Evolutionary conservation across 805 yeast genomes (phyloP), one percentile per base, ranked within the genome.

Genomic region (Cyberlindnera mrakii): DNA sequence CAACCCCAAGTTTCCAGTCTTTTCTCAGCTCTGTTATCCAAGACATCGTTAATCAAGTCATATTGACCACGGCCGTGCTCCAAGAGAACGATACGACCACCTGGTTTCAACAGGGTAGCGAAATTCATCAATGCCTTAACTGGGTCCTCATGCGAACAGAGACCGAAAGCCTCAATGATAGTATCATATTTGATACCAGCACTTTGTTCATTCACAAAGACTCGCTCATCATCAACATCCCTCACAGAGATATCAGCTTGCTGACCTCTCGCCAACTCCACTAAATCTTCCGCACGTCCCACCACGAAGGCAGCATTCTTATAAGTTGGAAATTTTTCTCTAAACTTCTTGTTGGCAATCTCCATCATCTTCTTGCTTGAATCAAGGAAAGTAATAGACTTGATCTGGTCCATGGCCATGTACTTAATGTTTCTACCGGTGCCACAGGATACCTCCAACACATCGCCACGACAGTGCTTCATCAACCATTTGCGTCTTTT

Each of bases 101-200:
- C 91, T 0, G 97, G 96, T 55, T 83, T 85, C 51, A 93, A 72
- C 33, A 93, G 64, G 23, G 67, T 55, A 14, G 74, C 69, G 80
- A 93, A 86, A 55, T 85, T 87, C 48, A 79, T 66, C 54, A 93
- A 67, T 0, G 96, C 95, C 46, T 66, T 68, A 1, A 85, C 88
- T 0, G 99, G 99, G 58, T 93, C 95, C 52, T 90, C 83, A 58
- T 93, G 97, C 0, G 98, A 90, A 65, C 99, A 93, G 37, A 93
- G 68, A 0, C 99, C 99, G 66, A 93, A 93, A 0, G 97, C 86
- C 63, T 93, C 98, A 38, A 86, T 74, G 19, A 93, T 83, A 0
- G 97, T 90, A 59, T 93, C 99, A 59, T 91, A 93, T 57, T 80
- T 80, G 46, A 83, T 71, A 2, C 55, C 51, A 3, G 60, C 48